Evolutionary conservation across 208 protist genomes (phyloP).

Genomic region (Leishmania braziliensis): DNA sequence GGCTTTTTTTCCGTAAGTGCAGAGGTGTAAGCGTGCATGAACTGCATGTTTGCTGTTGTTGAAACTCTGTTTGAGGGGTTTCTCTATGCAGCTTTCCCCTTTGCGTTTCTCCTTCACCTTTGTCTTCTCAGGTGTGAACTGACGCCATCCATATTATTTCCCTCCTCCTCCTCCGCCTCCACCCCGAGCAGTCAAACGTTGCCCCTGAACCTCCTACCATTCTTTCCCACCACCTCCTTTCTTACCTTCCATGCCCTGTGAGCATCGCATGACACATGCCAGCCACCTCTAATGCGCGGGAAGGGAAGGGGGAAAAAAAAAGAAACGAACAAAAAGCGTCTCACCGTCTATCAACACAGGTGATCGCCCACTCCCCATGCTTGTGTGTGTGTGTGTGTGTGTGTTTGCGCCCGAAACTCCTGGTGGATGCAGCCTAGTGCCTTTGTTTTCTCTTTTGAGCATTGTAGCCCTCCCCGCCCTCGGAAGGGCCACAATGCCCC

Average conservation of each 20-base stretch:
- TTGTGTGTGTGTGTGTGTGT: neutral
- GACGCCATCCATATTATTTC: neutral
- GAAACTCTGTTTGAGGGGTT: neutral
- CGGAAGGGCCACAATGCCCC: neutral
- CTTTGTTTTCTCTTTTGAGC: neutral
- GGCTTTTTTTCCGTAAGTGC: neutral
- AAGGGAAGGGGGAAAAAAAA: slow-evolving; percentile 11
- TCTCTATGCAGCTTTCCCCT: neutral
- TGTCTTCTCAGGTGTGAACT: neutral
- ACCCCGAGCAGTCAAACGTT: neutral
- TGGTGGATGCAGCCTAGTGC: neutral
- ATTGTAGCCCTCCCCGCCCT: neutral
- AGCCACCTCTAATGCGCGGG: neutral
- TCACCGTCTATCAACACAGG: neutral
- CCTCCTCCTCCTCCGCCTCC: neutral
- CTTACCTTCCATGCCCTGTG: neutral
- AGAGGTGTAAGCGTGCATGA: neutral
- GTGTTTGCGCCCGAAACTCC: neutral
- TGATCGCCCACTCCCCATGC: neutral
- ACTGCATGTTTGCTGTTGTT: neutral
- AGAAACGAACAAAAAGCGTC: slow-evolving; percentile 1
- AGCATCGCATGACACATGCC: neutral
- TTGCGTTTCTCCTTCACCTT: neutral
- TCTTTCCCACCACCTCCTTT: neutral
- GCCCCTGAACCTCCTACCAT: neutral